Percentiles rank a stretch among this genome's conserved stretches.
Conservation (phyloP, 2,329 filamentous ascomycete species). For the Onygenales sp. region DNA sequence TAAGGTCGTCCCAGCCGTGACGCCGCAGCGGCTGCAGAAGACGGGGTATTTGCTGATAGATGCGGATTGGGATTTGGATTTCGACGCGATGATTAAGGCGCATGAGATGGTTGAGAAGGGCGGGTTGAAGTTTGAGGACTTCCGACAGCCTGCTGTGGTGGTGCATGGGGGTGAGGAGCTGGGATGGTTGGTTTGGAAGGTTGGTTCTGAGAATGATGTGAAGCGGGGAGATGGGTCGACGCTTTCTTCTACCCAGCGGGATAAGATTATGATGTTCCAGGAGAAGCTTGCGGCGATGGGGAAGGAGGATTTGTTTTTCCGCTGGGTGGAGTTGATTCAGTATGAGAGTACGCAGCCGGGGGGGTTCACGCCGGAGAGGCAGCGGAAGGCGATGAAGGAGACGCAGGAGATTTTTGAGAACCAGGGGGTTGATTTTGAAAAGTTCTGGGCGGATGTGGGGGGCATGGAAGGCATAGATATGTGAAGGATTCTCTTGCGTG, state of each 20-base stretch:
- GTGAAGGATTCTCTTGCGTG: slow-evolving; percentile 16
- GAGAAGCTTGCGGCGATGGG: slow-evolving; percentile 64
- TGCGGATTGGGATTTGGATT: slow-evolving; percentile 79
- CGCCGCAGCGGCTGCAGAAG: slow-evolving; percentile 60
- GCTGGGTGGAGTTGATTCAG: slow-evolving; percentile 88
- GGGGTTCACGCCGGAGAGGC: slow-evolving; percentile 66
- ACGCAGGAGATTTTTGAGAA: slow-evolving; percentile 66
- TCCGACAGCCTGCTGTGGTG: slow-evolving; percentile 58
- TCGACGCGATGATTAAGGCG: slow-evolving; percentile 66
- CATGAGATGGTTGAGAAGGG: slow-evolving; percentile 56
- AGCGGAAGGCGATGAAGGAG: slow-evolving; percentile 61
- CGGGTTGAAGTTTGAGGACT: slow-evolving; percentile 49
- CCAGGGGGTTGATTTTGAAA: slow-evolving; percentile 72
- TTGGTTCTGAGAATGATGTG: slow-evolving; percentile 48
- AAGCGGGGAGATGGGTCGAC: slow-evolving; percentile 24
- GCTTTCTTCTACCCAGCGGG: slow-evolving; percentile 38
- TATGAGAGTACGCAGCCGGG: slow-evolving; percentile 72
- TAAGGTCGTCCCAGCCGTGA: slow-evolving; percentile 59
- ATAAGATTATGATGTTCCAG: slow-evolving; percentile 72
- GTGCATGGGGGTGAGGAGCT: slow-evolving; percentile 49
- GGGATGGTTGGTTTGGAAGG: slow-evolving; percentile 52
- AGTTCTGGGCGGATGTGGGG: slow-evolving; percentile 63
- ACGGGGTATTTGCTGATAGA: slow-evolving; percentile 84
- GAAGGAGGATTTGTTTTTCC: slow-evolving; percentile 83
- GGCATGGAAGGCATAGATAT: slow-evolving; percentile 50